Evolutionary conservation across 495 filamentous ascomycete genomes (phyloP).

Genomic region (Rostrohypoxylon terebratum): DNA sequence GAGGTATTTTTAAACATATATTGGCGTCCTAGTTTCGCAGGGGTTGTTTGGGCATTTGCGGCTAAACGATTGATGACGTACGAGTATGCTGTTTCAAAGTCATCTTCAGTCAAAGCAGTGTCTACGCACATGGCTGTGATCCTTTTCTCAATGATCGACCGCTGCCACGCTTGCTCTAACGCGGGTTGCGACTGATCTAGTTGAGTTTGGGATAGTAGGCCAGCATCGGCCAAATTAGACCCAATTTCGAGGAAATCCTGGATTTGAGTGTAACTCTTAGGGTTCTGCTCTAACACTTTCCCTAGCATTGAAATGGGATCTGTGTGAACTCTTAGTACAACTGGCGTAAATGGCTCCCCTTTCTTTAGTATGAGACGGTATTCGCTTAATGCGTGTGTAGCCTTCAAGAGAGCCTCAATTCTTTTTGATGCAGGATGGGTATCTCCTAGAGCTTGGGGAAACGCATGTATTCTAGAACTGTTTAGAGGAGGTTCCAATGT

Average conservation of each 20-base stretch:
- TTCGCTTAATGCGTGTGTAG: conserved; percentile 87
- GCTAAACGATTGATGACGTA: conserved; percentile 81
- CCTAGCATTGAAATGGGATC: conserved; percentile 87
- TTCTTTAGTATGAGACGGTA: conserved; percentile 92
- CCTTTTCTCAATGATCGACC: conserved; percentile 66
- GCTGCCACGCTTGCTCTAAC: conserved; percentile 40
- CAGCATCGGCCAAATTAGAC: conserved; percentile 78
- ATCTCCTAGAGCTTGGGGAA: conserved; percentile 70
- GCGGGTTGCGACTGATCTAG: conserved; percentile 13
- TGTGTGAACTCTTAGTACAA: conserved; percentile 84
- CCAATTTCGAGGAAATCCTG: conserved; percentile 87
- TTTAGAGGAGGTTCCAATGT: conserved; percentile 21
- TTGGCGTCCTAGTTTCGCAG: conserved; percentile 15
- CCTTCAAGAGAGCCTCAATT: conserved; percentile 76
- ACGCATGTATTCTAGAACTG: conserved; percentile 70
- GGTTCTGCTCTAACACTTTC: conserved; percentile 90
- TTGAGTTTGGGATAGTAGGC: conserved; percentile 59
- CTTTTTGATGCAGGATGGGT: conserved; percentile 65
- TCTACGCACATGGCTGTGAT: conserved; percentile 91
- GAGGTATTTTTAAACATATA: conserved; percentile 17
- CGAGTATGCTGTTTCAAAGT: conserved; percentile 97
- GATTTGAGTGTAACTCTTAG: conserved; percentile 83
- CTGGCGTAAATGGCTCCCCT: conserved; percentile 90
- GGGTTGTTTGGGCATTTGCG: conserved; percentile 35
- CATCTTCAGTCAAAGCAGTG: conserved; percentile 83